Evolutionary conservation across 495 filamentous ascomycete species (phyloP), one percentile per base, ranked within the genome.

Genomic region (Podospora sp.): DNA sequence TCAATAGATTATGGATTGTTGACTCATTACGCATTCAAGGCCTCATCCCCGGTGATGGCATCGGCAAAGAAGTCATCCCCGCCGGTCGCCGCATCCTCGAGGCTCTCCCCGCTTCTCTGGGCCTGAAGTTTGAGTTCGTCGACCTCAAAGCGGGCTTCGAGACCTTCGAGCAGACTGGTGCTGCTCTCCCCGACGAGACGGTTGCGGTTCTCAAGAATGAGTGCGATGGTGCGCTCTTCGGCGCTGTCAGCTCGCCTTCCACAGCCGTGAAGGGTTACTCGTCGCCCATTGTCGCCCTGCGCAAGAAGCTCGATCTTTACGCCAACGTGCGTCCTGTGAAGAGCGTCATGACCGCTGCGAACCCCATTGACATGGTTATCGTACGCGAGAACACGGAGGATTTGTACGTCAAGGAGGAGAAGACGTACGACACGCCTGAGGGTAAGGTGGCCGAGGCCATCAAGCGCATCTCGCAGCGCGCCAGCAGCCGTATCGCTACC

Each of bases 341-440:
- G 84, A 90, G 89, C 58, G 90, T 93, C 65, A 73, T 78, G 27
- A 81, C 81, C 2, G 82, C 80, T 57, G 79, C 82, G 46, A 84
- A 83, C 62, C 88, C 90, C 62, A 93, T 98, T 75, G 95, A 99
- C 82, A 88, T 99, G 72, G 95, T 99, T 75, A 99, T 97, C 70
- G 95, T 98, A 62, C 91, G 95, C 65, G 95, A 99, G 80, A 99
- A 99, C 82, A 99, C 95, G 62, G 95, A 99, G 82, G 95, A 98
- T 74, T 84, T 99, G 26, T 99, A 99, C 85, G 96, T 99, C 67
- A 99, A 99, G 83, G 93, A 98, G 79, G 95, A 99, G 82, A 84
- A 81, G 73, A 97, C 93, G 25, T 86, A 84, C 76, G 86, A 91
- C 22, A 87, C 84, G 53, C 84, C 88, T 64, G 82, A 90, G 36